Evolutionary conservation across 768 basidiomycete species (phyloP).

Genomic region (Boletus vinaceobasis): DNA sequence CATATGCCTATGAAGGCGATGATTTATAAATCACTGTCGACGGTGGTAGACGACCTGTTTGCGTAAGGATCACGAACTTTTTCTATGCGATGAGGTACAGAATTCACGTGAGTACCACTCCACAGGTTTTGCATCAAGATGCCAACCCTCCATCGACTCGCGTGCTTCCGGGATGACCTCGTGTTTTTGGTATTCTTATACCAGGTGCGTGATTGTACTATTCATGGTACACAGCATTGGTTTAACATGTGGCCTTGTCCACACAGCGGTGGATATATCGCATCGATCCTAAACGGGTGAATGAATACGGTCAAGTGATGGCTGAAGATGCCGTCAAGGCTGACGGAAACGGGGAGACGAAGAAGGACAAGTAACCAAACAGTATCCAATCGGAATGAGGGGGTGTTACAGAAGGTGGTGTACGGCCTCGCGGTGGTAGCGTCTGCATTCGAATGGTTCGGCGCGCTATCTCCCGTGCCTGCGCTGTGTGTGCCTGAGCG

Average conservation of each 20-base stretch:
- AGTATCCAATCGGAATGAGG: slow-evolving; percentile 4
- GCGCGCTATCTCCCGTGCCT: slow-evolving; percentile 14
- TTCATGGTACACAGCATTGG: slow-evolving; percentile 1
- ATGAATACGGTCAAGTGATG: slow-evolving; percentile 93
- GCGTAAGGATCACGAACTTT: slow-evolving; percentile 50
- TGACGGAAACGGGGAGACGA: slow-evolving; percentile 45
- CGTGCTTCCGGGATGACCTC: slow-evolving; percentile 86
- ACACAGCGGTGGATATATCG: slow-evolving; percentile 93
- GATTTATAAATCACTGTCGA: slow-evolving; percentile 91
- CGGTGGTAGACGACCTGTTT: slow-evolving; percentile 90
- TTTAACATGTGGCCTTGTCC: slow-evolving; percentile 16
- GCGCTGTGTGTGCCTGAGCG: not conserved
- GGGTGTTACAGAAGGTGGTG: slow-evolving; percentile 10
- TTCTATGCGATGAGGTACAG: slow-evolving; percentile 10
- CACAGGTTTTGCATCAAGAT: slow-evolving; percentile 91
- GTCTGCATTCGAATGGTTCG: not conserved
- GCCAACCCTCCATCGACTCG: slow-evolving; percentile 90
- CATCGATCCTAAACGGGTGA: slow-evolving; percentile 89
- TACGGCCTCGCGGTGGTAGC: slow-evolving; percentile 1
- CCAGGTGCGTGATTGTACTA: slow-evolving; percentile 55
- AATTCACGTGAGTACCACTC: slow-evolving; percentile 12
- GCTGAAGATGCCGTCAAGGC: slow-evolving; percentile 41
- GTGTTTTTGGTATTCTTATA: slow-evolving; percentile 92
- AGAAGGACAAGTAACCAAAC: slow-evolving; percentile 48
- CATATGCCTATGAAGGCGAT: slow-evolving; percentile 99